These are phyloP conservation scores for Calonectria naviculata DNA, from an alignment of 2,329 filamentous ascomycete genomes.

Conservation along the genomic window DNA sequence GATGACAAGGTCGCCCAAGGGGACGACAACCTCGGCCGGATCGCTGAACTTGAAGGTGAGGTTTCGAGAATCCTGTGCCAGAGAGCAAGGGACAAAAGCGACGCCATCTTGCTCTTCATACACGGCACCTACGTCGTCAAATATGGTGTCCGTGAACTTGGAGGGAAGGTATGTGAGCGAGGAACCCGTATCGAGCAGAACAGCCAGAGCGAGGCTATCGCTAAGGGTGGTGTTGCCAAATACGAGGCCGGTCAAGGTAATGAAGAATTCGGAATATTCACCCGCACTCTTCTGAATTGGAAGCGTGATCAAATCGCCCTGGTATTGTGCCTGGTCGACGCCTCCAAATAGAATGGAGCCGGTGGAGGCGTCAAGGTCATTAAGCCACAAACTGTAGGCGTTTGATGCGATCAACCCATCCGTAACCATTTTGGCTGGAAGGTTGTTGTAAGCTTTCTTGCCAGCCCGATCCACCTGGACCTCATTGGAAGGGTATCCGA, in stretches of 20 bases:
- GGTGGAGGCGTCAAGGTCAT: constrained; percentile 73
- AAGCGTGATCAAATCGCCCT: constrained; percentile 71
- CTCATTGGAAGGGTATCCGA: constrained; percentile 86
- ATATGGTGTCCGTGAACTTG: constrained; percentile 64
- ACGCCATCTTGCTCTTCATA: constrained; percentile 64
- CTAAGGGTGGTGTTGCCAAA: constrained; percentile 56
- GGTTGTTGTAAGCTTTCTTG: constrained; percentile 70
- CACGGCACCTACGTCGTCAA: constrained; percentile 66
- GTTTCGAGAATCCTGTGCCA: constrained; percentile 52
- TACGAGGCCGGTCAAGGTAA: constrained; percentile 73
- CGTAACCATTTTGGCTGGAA: constrained; percentile 73
- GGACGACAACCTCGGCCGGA: constrained; percentile 62
- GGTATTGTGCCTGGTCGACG: constrained; percentile 74
- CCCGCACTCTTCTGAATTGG: constrained; percentile 70
- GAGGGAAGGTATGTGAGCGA: constrained; percentile 76
- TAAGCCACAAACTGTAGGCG: constrained; percentile 81
- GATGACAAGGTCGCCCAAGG: constrained; percentile 70
- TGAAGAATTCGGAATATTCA: constrained; percentile 70
- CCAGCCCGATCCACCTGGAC: constrained; percentile 72
- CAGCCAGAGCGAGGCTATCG: constrained; percentile 65
- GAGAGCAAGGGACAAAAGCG: constrained; percentile 71
- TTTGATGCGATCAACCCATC: constrained; percentile 71
- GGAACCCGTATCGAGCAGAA: constrained; percentile 78
- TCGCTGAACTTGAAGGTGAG: constrained; percentile 66
- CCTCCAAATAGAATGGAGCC: constrained; percentile 82